phyloP scores from a whole-genome alignment of 768 basidiomycete species.

The Podaxis pistillaris region DNA sequence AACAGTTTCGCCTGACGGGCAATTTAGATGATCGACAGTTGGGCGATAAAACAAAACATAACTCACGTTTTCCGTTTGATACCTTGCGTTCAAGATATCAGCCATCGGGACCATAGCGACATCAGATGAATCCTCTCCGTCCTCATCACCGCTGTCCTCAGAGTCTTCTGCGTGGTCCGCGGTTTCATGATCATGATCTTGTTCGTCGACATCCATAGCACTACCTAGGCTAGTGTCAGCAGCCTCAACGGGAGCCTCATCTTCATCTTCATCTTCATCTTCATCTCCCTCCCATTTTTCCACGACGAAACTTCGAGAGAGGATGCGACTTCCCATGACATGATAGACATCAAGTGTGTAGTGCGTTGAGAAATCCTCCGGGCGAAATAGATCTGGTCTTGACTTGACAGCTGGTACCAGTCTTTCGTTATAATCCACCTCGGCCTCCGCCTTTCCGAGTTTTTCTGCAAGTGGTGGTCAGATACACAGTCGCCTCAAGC shows the following conservation, averaged over 20 bases:
- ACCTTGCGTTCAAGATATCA: constrained; percentile 92
- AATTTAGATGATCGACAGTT: not conserved
- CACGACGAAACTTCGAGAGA: constrained; percentile 90
- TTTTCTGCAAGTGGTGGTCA: constrained; percentile 57
- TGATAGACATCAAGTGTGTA: constrained; percentile 81
- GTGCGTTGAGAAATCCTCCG: constrained; percentile 36
- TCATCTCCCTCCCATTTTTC: constrained; percentile 51
- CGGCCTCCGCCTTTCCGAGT: constrained; percentile 82
- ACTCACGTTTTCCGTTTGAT: constrained; percentile 79
- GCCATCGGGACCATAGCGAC: constrained; percentile 96
- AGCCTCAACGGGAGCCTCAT: constrained; percentile 25
- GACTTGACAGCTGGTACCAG: constrained; percentile 63
- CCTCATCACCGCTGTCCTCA: constrained; percentile 36
- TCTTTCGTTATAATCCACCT: constrained; percentile 64
- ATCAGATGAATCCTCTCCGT: constrained; percentile 55
- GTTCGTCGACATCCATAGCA: constrained; percentile 42
- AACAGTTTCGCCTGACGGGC: constrained; percentile 75
- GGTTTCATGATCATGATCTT: constrained; percentile 26
- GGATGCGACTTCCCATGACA: constrained; percentile 85
- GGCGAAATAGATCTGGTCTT: constrained; percentile 75
- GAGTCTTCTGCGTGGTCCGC: constrained; percentile 40
- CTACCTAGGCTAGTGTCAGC: constrained; percentile 33
- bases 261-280: constrained; percentile 20
- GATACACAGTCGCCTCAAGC: not conserved
- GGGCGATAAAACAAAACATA: not conserved